These are phyloP conservation scores for Aspergillus candidus DNA, from an alignment of 2,329 filamentous ascomycete species.

Conservation along the genomic window DNA sequence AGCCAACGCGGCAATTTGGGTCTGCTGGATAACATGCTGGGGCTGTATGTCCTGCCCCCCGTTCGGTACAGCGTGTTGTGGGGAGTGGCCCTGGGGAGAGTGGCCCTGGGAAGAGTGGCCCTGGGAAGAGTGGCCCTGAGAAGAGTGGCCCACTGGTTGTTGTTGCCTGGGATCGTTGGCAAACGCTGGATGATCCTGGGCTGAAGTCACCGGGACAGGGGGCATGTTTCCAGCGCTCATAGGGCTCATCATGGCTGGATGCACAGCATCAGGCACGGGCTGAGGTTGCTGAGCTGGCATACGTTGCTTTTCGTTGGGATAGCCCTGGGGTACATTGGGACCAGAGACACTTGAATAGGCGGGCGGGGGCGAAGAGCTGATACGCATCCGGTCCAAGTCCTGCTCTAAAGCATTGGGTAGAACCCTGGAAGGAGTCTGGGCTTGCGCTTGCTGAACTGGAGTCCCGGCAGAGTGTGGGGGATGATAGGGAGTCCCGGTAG, in stretches of 20 bases:
- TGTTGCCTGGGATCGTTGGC: conserved; percentile 68
- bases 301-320: conserved; percentile 73
- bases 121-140: background rate
- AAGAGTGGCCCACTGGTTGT: conserved; percentile 7
- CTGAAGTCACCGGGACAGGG: conserved; percentile 28
- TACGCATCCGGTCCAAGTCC: conserved; percentile 76
- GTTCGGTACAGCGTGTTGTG: conserved; percentile 32
- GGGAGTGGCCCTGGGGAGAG: conserved; percentile 27
- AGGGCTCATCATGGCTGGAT: conserved; percentile 23
- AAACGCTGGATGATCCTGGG: conserved; percentile 73
- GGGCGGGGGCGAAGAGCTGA: conserved; percentile 81
- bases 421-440: conserved; percentile 29
- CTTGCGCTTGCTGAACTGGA: conserved; percentile 16
- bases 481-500: conserved; percentile 18
- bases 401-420: conserved; percentile 72
- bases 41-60: conserved; percentile 2
- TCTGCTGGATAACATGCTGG: conserved; percentile 19
- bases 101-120: background rate
- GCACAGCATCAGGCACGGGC: conserved; percentile 13
- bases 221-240: conserved; percentile 17
- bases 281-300: conserved; percentile 28
- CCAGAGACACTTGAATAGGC: conserved; percentile 76
- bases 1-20: conserved; percentile 27
- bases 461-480: conserved; percentile 13
- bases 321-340: conserved; percentile 47